Base-by-base conservation (phyloP, 768 basidiomycete genomes). In the Cyclocybe aegerita region DNA sequence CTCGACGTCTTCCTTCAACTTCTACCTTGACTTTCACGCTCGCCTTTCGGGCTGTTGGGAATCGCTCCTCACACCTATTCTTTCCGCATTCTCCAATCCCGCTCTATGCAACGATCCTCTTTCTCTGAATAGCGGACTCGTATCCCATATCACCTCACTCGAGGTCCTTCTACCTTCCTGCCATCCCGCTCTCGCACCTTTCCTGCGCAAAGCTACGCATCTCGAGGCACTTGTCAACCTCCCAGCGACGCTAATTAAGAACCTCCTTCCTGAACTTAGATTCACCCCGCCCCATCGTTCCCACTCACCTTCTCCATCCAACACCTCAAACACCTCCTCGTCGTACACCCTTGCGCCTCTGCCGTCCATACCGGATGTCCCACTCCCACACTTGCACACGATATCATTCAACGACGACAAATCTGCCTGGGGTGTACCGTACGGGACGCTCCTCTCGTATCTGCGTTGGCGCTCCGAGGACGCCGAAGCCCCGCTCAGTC, bases 351-450 rank as follows among this genome's bases (percentile, higher is more conserved):
- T 23, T 23, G 23, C 23, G 23, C 23, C 23, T 23, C 23, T 23
- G 23, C 23, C 23, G 23, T 23, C 23, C 23, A 23, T 23, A 5
- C 23, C 23, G 5, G 54, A 32, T 14, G 39, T 59, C 7, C 38
- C 41, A 9, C 48, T 59, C 12, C 59, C 59, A 5, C 41, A 33
- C 4, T 17, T 60, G 32, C 36, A 47, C 9, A 48, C 46, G 4
- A 55, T 60, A 15, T 17, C 49, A 2, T 60, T 60, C 43, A 53
- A 49, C 15, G 53, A 57, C 16, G 59, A 60, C 30, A 35, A 44
- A 8, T 43, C 46, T 11, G 50, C 57, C 53, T 60, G 59, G 55
- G 55, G 58, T 9, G 49, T 46, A 4, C 50, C 36, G 16, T 60
- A 55, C 46, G 46, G 46, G n/a, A 49, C 35, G 9, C 53, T 60